Base-by-base conservation (phyloP, 176 grass and related monocot species). In the Thinopyrum elongatum region DNA sequence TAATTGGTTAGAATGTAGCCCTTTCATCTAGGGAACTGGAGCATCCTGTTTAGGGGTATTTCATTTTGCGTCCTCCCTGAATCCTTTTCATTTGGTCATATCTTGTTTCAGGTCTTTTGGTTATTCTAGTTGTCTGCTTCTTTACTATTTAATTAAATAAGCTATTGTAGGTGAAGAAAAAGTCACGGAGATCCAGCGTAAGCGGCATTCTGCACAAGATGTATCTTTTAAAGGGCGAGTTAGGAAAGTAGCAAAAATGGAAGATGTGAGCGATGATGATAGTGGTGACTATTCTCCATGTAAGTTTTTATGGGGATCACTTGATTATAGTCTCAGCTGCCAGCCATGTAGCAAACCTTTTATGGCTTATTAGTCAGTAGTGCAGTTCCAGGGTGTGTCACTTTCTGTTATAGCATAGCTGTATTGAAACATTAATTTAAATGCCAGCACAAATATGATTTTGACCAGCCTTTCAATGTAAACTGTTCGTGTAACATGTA, bases 171-270 rank as follows among this genome's bases (percentile, higher is more conserved):
- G 81, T 85, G 92, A 94, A 90, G 94, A 99, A 80, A 84, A 68
- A 68, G 76, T 89, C 23, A 91, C 86, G 30, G 97, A 99, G 62
- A 90, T 94, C 59, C 83, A 94, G 70, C 87, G 90, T 70, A 99
- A 99, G 88, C 87, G 97, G 64, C 88, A 95, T 77, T 90, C 97
- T 89, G 84, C 85, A 76, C 82, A 82, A 79, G 94, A 93, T 83
- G 85, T 96, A 65, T 99, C 97, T 77, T 94, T 94, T 88, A 96
- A 85, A 91, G 97, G 92, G 38, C 88, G 97, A 86, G 73, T 94
- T 55, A 92, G 94, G 65, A 96, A 99, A 90, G 90, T 86, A 73
- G 94, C 97, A 31, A 99, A 96, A 86, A 53, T 88, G 90, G 82
- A 91, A 92, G 88, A 91, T 73, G 90, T 92, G 55, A 92, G 88